Percentiles rank a stretch among this genome's conserved stretches.
phyloP scores from a whole-genome alignment of 2,329 filamentous ascomycete species.

The Microcyclosporella mali region DNA sequence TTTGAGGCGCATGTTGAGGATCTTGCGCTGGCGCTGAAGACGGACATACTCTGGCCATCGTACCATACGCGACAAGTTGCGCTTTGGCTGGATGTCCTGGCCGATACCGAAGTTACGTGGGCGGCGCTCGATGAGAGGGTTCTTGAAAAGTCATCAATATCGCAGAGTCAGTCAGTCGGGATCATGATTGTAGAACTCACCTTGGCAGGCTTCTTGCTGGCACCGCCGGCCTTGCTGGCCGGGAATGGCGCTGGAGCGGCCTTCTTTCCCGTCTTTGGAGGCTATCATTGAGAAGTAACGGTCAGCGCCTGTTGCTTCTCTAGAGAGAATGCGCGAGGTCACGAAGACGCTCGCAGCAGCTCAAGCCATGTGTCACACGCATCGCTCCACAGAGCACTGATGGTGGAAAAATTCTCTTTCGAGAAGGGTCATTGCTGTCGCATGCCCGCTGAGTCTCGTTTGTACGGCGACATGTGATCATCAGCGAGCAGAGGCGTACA shows the following conservation, averaged over 20 bases:
- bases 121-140: conserved; percentile 98
- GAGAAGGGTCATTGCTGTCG: conserved; percentile 16
- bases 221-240: conserved; percentile 77
- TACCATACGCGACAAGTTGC: conserved; percentile 96
- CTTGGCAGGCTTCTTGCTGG: conserved; percentile 91
- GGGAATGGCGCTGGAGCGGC: conserved; percentile 94
- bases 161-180: neutral
- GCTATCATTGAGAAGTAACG: conserved; percentile 99
- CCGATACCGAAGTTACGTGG: conserved; percentile 97
- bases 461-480: conserved; percentile 12
- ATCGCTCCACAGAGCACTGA: conserved; percentile 20
- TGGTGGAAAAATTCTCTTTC: conserved; percentile 14
- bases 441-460: conserved; percentile 18
- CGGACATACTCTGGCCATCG: conserved; percentile 99
- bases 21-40: conserved; percentile 91
- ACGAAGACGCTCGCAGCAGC: conserved; percentile 48
- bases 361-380: conserved; percentile 45
- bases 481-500: conserved; percentile 22
- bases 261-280: conserved; percentile 94
- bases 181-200: conserved; percentile 53
- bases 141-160: conserved; percentile 50
- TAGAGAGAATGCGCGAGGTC: conserved; percentile 65
- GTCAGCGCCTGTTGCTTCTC: conserved; percentile 90
- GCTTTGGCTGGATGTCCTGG: conserved; percentile 94
- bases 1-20: conserved; percentile 97